Evolutionary conservation across 371 early-diverging fungal species (phyloP).

Genomic region (Blakeslea trispora): DNA sequence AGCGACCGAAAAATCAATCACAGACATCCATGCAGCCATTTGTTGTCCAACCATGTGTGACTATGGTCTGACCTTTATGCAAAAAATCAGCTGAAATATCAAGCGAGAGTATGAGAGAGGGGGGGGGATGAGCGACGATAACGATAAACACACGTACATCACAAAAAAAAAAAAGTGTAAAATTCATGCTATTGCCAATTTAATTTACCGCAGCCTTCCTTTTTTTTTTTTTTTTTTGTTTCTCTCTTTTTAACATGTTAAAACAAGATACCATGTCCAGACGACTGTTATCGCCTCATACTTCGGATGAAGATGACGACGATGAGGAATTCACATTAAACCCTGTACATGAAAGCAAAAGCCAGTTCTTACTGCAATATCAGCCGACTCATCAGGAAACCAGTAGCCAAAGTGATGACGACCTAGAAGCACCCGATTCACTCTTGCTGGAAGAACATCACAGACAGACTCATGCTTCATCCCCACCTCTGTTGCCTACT

Average conservation of each 20-base stretch:
- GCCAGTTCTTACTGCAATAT: constrained; percentile 1
- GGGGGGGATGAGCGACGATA: too few relatives aligned
- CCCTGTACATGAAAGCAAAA: constrained; percentile 17
- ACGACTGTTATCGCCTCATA: constrained; percentile 16
- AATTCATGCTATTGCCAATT: too few relatives aligned
- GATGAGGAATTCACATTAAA: constrained; percentile 22
- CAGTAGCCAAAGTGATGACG: constrained; percentile 28
- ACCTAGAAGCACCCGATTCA: constrained; percentile 65
- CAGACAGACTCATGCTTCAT: too few relatives aligned
- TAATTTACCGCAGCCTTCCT: neutral
- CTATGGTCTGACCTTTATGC: too few relatives aligned
- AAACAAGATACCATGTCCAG: constrained; percentile 29
- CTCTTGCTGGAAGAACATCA: constrained; percentile 57
- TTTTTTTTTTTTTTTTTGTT: constrained; percentile 4
- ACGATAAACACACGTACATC: too few relatives aligned
- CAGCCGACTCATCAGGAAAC: too few relatives aligned
- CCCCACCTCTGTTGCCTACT: constrained; percentile 13
- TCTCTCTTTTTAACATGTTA: neutral
- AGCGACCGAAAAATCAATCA: too few relatives aligned
- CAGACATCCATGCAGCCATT: too few relatives aligned
- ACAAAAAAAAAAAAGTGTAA: too few relatives aligned
- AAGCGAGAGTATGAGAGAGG: too few relatives aligned
- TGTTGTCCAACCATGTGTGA: too few relatives aligned
- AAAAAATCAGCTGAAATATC: too few relatives aligned
- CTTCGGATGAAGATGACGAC: constrained; percentile 25